Evolutionary conservation across 192 early-diverging fungal species (phyloP), one percentile per base, ranked within the genome.

Genomic region (Gryganskiella cystojenkinii): DNA sequence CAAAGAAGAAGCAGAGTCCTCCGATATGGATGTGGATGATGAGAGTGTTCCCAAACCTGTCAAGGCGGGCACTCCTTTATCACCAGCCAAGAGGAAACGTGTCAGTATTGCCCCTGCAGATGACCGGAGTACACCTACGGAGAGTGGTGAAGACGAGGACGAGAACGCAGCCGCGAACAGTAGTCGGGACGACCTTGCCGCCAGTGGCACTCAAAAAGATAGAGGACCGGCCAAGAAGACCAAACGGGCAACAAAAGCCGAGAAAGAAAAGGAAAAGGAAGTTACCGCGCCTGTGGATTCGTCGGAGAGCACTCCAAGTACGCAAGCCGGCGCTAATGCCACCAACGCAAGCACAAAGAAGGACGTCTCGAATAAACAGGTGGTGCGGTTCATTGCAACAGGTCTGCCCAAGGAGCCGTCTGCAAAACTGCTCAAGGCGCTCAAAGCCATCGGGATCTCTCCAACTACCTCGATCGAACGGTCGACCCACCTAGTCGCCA

Each of bases 401-500:
- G 79, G 86, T 56, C 73, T 90, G 37, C 81, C 74, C 8, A 80
- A 86, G 34, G 74, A 83, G 46, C 70, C 73, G 20, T 61, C 64
- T 15, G 31, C 52, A 0, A 67, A 64, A 10, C 81, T 87, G 64
- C 22, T 64, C 49, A 70, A 81, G 68, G 72, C 71, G 43, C 84
- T 88, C 30, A 70, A 65, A n/a, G 69, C 66, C 1, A 50, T 92
- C 71, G 87, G 87, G 34, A 89, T 85, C 47, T 64, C 79, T n/a
- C 61, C 88, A 8, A 86, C 84, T 2, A 81, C 79, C 1, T 51
- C 71, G 5, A 76, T 86, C 20, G 80, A 80, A 28, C 55, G 67
- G 11, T 88, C 84, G 37, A 91, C 90, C 1, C 90, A 91, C 59
- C 56, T 92, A 20, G 76, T 91, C 8, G 79, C 84, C 7, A 81